These are phyloP conservation scores for Diplodia intermedia DNA, from an alignment of 2,329 filamentous ascomycete genomes.

Conservation along the genomic window DNA sequence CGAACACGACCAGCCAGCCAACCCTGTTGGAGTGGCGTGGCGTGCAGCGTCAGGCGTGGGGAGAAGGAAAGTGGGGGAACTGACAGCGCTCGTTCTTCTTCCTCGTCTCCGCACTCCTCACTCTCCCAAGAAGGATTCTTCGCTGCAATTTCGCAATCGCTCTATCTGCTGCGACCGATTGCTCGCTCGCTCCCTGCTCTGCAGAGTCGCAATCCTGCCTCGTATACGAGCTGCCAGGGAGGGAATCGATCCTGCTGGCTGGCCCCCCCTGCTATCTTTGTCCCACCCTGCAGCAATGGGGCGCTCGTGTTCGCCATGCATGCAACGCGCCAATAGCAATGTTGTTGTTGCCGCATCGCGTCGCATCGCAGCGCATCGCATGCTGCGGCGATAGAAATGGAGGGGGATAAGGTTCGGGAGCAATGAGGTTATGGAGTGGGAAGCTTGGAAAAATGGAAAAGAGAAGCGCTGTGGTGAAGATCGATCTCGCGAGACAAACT, in stretches of 20 bases:
- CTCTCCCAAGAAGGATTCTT: no score
- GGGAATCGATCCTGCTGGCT: neutral
- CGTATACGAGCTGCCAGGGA: conserved; percentile 12
- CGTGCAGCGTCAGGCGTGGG: no score
- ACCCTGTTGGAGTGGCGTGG: no score
- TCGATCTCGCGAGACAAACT: no score
- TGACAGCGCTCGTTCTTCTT: no score
- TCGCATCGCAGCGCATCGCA: neutral
- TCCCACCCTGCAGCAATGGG: conserved; percentile 11
- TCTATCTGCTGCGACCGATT: neutral
- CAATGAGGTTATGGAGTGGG: no score
- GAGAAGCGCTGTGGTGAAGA: no score
- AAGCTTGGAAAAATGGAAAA: no score
- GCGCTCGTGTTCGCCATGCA: conserved; percentile 10
- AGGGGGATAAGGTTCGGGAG: no score
- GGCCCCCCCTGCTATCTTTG: conserved; percentile 15
- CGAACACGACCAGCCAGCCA: neutral
- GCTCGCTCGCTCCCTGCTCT: conserved; percentile 10
- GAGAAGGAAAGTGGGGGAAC: neutral
- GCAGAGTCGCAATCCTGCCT: conserved; percentile 10
- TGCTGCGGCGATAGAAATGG: no score
- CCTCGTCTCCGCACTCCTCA: no score
- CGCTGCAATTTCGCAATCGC: neutral
- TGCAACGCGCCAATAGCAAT: neutral
- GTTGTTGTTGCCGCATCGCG: conserved; percentile 10